Percentiles rank a stretch among this genome's conserved stretches.
phyloP scores from a whole-genome alignment of 352 stramenopile genomes.

The Phytophthora pluvialis region DNA sequence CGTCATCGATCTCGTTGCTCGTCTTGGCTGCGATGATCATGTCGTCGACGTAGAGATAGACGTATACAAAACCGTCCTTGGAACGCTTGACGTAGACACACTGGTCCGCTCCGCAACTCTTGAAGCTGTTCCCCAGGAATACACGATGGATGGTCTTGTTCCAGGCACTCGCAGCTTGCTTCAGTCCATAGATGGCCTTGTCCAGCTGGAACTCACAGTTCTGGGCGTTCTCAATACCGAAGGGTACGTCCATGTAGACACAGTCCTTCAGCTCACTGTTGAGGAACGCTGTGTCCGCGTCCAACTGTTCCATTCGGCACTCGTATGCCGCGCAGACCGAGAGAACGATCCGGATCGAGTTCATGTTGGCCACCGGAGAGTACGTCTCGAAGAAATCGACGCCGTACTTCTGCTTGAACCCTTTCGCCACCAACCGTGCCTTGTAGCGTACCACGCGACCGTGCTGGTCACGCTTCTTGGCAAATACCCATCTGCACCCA shows the following conservation, averaged over 20 bases:
- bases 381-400: conserved; percentile 41
- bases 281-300: conserved; percentile 45
- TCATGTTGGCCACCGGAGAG: conserved; percentile 43
- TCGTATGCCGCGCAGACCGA: conserved; percentile 2
- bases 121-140: conserved; percentile 6
- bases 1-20: not conserved
- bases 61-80: conserved; percentile 9
- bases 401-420: conserved; percentile 38
- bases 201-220: conserved; percentile 11
- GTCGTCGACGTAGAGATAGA: conserved; percentile 9
- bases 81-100: conserved; percentile 24
- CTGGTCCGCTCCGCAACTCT: conserved; percentile 24
- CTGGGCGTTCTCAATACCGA: not conserved
- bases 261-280: conserved; percentile 16
- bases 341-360: conserved; percentile 39
- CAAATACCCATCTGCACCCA: conserved; percentile 35
- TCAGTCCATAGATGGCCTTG: conserved; percentile 25
- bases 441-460: conserved; percentile 42
- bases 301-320: conserved; percentile 32
- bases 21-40: conserved; percentile 18
- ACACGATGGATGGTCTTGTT: conserved; percentile 12
- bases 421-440: conserved; percentile 37
- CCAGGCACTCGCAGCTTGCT: conserved; percentile 29
- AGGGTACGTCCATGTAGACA: conserved; percentile 22
- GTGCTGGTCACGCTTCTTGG: conserved; percentile 38